Evolutionary conservation across 225 moss, liverwort and hornwort species (phyloP), one percentile per base, ranked within the genome.

Genomic region (Pleurozium schreberi): DNA sequence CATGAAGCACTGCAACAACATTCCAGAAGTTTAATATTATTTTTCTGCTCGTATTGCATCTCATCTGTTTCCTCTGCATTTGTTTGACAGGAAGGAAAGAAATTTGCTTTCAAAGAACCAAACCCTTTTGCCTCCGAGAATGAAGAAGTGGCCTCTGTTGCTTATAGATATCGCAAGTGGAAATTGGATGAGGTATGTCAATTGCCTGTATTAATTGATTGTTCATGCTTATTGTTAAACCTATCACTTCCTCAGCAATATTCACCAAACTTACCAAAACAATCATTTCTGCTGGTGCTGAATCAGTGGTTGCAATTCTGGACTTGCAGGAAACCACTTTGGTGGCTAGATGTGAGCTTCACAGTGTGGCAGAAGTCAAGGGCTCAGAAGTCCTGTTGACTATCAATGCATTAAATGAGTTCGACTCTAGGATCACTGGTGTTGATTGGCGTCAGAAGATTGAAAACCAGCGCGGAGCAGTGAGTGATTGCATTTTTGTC

Each of bases 371-470:
- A 61, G 98, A 99, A 93, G 95, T 99, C 23, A 99, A 99, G 91
- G 98, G 98, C 45, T 92, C 94, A 28, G 98, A 99, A 92, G 88
- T 97, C 84, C 81, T 99, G 49, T 90, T 96, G 91, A 99, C 98
- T 53, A 94, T 99, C 21, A 99, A 99, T 89, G 95, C 97, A 55
- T 87, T 99, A 89, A 99, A 97, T 83, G 98, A 99, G 95, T 99
- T 99, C 10, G 98, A 99, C 89, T 97, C 97, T 33, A 97, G 95
- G 89, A 96, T 99, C 40, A 99, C 98, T 89, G 98, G 98, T 90
- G 98, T 99, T 12, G 98, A 99, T 84, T 99, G 98, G 98, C 96
- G 96, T 45, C 98, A 99, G 81, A 99, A 97, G 91, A 99, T 99
- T 78, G 98, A 99, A 92, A 99, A 96, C 85, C 98, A 99, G 85